Conservation (phyloP, 345 rosid genomes). For the Raphanus raphanistrum region DNA sequence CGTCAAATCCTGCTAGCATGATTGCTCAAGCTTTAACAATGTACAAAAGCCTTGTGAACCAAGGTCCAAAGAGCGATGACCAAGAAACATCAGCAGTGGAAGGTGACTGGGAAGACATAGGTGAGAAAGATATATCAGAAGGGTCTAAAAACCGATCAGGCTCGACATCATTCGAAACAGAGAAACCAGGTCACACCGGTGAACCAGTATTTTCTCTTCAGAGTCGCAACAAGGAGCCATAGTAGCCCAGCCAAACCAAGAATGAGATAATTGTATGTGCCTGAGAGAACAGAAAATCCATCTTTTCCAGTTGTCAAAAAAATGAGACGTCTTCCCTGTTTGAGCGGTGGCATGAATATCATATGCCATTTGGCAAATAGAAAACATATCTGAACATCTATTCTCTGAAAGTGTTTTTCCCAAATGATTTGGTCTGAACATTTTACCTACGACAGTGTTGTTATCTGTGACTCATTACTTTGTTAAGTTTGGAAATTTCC, state of each 20-base stretch:
- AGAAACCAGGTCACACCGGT: conserved; percentile 9
- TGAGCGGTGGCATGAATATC: background rate
- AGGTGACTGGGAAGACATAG: conserved; percentile 27
- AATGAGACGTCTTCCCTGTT: conserved; percentile 6
- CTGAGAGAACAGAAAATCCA: conserved; percentile 17
- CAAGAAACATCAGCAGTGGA: conserved; percentile 22
- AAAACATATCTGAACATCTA: conserved; percentile 17
- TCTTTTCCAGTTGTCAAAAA: background rate
- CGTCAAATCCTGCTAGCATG: conserved; percentile 68
- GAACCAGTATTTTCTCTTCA: conserved; percentile 68
- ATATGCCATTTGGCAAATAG: conserved; percentile 15
- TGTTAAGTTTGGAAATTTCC: background rate
- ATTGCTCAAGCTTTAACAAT: conserved; percentile 79
- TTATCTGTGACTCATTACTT: background rate
- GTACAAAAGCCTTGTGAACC: conserved; percentile 66
- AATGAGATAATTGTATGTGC: conserved; percentile 20
- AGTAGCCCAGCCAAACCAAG: conserved; percentile 1
- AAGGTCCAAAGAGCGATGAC: conserved; percentile 38
- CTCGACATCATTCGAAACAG: conserved; percentile 25
- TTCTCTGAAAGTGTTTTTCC: conserved; percentile 5
- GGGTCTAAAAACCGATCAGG: conserved; percentile 33
- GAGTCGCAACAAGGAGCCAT: conserved; percentile 34
- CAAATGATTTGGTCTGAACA: background rate
- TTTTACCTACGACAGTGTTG: background rate
- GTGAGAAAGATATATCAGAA: conserved; percentile 35